Evolutionary conservation across 1,284 basidiomycete genomes (phyloP).

Genomic region (Ceratobasidium sp.): DNA sequence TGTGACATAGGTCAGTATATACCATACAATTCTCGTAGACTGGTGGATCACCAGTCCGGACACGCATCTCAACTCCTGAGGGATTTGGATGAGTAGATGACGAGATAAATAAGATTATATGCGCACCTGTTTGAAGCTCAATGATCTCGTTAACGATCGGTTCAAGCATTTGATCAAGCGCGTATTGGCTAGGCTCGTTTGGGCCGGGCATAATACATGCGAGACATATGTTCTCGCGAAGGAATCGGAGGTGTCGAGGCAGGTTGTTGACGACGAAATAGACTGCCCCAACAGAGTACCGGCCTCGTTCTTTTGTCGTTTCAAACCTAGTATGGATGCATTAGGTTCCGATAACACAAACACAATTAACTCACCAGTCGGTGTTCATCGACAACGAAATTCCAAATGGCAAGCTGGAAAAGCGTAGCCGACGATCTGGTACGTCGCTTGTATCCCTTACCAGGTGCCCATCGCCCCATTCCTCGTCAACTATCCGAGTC

Average conservation of each 20-base stretch:
- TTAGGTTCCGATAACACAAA: background rate
- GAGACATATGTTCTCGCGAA: slow-evolving; percentile 19
- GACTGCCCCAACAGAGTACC: slow-evolving; percentile 10
- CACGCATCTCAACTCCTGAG: background rate
- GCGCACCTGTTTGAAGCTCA: slow-evolving; percentile 24
- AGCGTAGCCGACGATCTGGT: too few relatives aligned
- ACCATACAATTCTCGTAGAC: background rate
- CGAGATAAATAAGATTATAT: background rate
- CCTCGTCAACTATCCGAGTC: too few relatives aligned
- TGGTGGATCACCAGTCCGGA: background rate
- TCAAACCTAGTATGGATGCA: slow-evolving; percentile 14
- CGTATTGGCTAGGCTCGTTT: slow-evolving; percentile 12
- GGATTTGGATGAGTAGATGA: background rate
- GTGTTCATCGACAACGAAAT: background rate
- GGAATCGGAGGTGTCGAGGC: slow-evolving; percentile 20
- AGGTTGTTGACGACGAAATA: slow-evolving; percentile 38
- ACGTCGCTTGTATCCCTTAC: background rate
- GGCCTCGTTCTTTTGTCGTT: slow-evolving; percentile 4
- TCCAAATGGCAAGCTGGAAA: background rate
- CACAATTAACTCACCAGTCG: background rate
- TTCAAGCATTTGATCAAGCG: slow-evolving; percentile 28
- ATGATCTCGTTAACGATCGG: slow-evolving; percentile 29
- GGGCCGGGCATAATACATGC: slow-evolving; percentile 33
- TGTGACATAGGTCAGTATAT: background rate
- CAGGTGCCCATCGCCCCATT: too few relatives aligned